Evolutionary conservation across 1,284 basidiomycete species (phyloP).

Genomic region (Marasmius tenuissimus): DNA sequence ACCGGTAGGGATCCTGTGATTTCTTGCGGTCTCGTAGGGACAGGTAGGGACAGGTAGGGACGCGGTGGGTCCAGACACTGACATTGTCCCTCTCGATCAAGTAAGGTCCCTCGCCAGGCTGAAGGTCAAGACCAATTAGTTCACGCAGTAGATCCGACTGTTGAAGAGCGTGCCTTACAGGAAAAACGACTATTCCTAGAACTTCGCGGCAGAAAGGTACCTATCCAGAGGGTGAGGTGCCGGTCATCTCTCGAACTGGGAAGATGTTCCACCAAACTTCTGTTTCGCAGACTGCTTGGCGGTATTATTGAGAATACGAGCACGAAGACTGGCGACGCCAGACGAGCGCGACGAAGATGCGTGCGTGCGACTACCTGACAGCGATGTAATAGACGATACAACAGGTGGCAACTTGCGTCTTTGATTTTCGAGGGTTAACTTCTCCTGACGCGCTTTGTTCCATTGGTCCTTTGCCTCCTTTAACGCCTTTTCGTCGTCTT

Average conservation of each 20-base stretch:
- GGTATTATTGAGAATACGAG: not conserved
- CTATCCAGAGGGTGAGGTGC: not conserved
- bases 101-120: no score
- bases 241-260: no score
- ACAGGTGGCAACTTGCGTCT: not conserved
- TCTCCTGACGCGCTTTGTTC: not conserved
- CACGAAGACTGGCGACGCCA: not conserved
- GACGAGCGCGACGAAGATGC: not conserved
- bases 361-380: not conserved
- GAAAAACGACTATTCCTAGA: no score
- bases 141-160: no score
- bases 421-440: not conserved
- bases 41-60: no score
- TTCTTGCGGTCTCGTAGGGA: no score
- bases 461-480: not conserved
- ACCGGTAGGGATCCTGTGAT: no score
- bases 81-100: no score
- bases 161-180: no score
- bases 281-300: not conserved
- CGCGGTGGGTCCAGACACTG: no score
- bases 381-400: not conserved
- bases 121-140: no score
- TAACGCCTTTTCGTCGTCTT: conserved; percentile 1
- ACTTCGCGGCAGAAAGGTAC: no score
- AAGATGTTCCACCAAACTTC: not conserved